A percentile compares a stretch with the other conserved stretches of the same genome.
phyloP scores from a whole-genome alignment of 2,329 filamentous ascomycete species.

The Cytospora mali region DNA sequence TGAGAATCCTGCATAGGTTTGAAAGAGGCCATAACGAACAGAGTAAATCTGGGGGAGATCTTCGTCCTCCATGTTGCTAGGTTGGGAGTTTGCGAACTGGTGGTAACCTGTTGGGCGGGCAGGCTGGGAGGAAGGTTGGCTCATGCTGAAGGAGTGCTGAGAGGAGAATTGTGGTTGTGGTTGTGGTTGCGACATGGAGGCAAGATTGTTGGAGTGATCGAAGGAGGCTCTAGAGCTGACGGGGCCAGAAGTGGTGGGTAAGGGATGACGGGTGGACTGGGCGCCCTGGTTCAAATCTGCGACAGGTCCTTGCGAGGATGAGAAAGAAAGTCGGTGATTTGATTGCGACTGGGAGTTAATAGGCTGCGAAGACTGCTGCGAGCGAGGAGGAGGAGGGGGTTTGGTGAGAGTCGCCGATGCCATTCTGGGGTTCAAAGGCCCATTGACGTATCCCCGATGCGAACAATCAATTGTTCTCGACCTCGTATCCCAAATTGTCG shows the following conservation, averaged over 20 bases:
- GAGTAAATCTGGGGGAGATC: conserved; percentile 63
- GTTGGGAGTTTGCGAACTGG: conserved; percentile 42
- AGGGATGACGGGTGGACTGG: conserved; percentile 7
- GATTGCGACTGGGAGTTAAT: conserved; percentile 26
- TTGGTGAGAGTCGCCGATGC: conserved; percentile 42
- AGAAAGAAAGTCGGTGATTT: conserved; percentile 32
- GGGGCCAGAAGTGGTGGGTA: conserved; percentile 11
- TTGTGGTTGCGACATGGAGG: conserved; percentile 37
- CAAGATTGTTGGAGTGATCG: conserved; percentile 28
- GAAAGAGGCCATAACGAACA: conserved; percentile 40
- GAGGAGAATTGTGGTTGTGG: conserved; percentile 51
- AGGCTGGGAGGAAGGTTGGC: conserved; percentile 53
- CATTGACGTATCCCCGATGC: conserved; percentile 24
- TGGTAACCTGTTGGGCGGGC: conserved; percentile 41
- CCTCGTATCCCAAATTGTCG: neutral
- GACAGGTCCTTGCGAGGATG: conserved; percentile 20
- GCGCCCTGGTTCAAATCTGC: neutral
- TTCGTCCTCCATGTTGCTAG: conserved; percentile 41
- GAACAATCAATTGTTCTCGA: conserved; percentile 27
- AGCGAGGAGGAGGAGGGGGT: conserved; percentile 28
- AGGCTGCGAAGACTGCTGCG: conserved; percentile 26
- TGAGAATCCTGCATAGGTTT: conserved; percentile 6
- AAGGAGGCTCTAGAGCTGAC: conserved; percentile 24
- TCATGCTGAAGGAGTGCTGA: conserved; percentile 61
- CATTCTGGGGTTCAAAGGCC: conserved; percentile 34